Base-by-base conservation (phyloP, 2,329 filamentous ascomycete species). In the Fusarium tjaetaba region DNA sequence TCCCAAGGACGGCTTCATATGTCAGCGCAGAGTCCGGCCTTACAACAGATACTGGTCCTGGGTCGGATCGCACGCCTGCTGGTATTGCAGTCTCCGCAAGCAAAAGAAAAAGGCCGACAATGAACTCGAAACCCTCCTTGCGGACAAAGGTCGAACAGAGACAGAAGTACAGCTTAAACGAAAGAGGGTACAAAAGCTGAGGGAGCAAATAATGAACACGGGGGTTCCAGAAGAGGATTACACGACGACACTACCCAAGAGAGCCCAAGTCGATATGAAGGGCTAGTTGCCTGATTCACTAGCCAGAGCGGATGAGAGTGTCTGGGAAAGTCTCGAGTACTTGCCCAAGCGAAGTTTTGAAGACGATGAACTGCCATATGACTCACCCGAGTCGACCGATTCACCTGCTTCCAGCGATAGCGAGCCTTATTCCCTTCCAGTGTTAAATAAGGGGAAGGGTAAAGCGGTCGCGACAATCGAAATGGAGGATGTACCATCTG, bases 221-320 rank as follows among this genome's bases (percentile, higher is more conserved):
- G 13, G 32, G n/a, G 1, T 7, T 14, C 11, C 49, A 3, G 4
- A 15, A 26, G 11, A 32, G 16, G 16, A 15, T 11, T 8, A 8
- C 32, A 22, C 2, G 32, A 16, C 7, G n/a, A 11, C n/a, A 8
- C n/a, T 15, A 18, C 49, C n/a, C 16, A 24, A 20, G n/a, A 20
- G 4, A 20, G 14, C 10, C 9, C 13, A 26, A 26, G n/a, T 36
- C n/a, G 22, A 36, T 13, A 11, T 1, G 4, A 20, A 11, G 1
- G 49, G 49, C 49, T 36, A 26, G n/a, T 20, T 52, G 7, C 49
- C 49, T 36, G 49, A 2, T 36, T 14, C 11, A 1, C 9, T 52
- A 18, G 6, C 4, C 13, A 0, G 15, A 11, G 18, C 32, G 18
- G n/a, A 36, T 3, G 3, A 24, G 8, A 26, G 3, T 1, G 20